Percentiles rank a stretch among this genome's conserved stretches.
Evolutionary conservation across 2,329 filamentous ascomycete species (phyloP).

Genomic region (Neoscytalidium dimidiatum): DNA sequence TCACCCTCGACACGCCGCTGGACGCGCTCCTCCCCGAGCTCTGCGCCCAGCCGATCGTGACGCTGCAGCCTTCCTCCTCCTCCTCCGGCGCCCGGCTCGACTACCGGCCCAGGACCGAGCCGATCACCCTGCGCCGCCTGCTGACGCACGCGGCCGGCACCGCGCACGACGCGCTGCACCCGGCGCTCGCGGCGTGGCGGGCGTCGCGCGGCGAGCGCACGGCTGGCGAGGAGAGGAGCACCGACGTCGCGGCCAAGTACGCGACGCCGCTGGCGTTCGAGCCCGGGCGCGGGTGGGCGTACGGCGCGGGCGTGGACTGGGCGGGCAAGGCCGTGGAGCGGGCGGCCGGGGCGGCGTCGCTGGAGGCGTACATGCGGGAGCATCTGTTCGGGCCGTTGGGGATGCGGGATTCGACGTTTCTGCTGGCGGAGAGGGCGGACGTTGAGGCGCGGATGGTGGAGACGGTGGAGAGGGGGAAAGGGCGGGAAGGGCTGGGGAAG

Average conservation of each 20-base stretch:
- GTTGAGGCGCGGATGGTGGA: conserved; percentile 15
- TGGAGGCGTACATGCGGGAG: conserved; percentile 29
- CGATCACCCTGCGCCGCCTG: conserved; percentile 40
- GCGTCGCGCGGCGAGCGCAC: conserved; percentile 31
- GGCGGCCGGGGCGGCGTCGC: conserved; percentile 34
- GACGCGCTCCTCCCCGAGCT: conserved; percentile 26
- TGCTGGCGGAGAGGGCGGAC: conserved; percentile 8
- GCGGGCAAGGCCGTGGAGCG: conserved; percentile 49
- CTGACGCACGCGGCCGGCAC: conserved; percentile 55
- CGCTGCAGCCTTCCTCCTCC: background rate
- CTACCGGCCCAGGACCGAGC: conserved; percentile 24
- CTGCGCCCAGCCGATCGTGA: conserved; percentile 23
- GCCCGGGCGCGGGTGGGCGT: conserved; percentile 51
- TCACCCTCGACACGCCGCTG: conserved; percentile 30
- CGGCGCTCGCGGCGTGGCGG: conserved; percentile 46
- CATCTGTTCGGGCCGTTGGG: conserved; percentile 28
- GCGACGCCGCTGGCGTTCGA: conserved; percentile 30
- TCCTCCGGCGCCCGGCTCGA: conserved; percentile 5
- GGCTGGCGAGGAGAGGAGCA: conserved; percentile 17
- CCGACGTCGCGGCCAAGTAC: conserved; percentile 34
- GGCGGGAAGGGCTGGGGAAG: background rate
- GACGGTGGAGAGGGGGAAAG: conserved; percentile 8
- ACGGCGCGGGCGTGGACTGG: conserved; percentile 52
- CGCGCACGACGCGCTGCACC: conserved; percentile 46
- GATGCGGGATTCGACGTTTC: conserved; percentile 28